These are phyloP conservation scores for Aspergillus aculeatinus DNA, from an alignment of 2,329 filamentous ascomycete species.

Conservation along the genomic window DNA sequence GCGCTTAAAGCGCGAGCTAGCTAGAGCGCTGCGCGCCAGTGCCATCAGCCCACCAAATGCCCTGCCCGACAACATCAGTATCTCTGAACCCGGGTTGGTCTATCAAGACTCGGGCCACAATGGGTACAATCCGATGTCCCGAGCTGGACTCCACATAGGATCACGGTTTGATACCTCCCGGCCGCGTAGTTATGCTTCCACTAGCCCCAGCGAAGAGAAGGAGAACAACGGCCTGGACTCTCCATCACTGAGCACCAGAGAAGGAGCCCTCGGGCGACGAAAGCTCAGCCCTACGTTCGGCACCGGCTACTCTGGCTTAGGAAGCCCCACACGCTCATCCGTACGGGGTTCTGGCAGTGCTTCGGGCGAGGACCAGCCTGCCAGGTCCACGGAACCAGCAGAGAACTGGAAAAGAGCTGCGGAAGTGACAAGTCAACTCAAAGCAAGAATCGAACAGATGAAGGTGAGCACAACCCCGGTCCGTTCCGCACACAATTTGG, in stretches of 20 bases:
- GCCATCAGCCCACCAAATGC: slow-evolving; percentile 39
- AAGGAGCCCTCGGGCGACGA: slow-evolving; percentile 37
- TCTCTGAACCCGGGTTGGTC: slow-evolving; percentile 51
- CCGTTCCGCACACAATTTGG: background rate
- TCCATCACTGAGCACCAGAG: slow-evolving; percentile 31
- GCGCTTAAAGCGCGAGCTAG: slow-evolving; percentile 81
- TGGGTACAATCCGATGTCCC: slow-evolving; percentile 28
- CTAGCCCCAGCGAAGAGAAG: slow-evolving; percentile 69
- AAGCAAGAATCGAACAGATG: slow-evolving; percentile 98
- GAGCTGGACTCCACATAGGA: slow-evolving; percentile 38
- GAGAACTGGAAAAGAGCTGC: slow-evolving; percentile 98
- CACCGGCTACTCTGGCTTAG: slow-evolving; percentile 35
- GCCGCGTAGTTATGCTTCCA: slow-evolving; percentile 43
- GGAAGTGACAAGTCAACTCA: slow-evolving; percentile 95
- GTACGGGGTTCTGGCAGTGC: slow-evolving; percentile 37
- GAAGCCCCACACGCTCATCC: slow-evolving; percentile 40
- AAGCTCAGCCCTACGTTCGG: slow-evolving; percentile 47
- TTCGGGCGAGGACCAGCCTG: slow-evolving; percentile 35
- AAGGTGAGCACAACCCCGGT: slow-evolving; percentile 55
- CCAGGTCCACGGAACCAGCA: slow-evolving; percentile 54
- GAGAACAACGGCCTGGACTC: slow-evolving; percentile 59
- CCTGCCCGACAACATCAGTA: slow-evolving; percentile 53
- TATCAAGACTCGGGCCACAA: slow-evolving; percentile 40
- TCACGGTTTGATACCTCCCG: slow-evolving; percentile 42
- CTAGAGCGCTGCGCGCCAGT: slow-evolving; percentile 47